Base-by-base conservation (phyloP, 1,284 basidiomycete genomes). In the Austropuccinia psidii region DNA sequence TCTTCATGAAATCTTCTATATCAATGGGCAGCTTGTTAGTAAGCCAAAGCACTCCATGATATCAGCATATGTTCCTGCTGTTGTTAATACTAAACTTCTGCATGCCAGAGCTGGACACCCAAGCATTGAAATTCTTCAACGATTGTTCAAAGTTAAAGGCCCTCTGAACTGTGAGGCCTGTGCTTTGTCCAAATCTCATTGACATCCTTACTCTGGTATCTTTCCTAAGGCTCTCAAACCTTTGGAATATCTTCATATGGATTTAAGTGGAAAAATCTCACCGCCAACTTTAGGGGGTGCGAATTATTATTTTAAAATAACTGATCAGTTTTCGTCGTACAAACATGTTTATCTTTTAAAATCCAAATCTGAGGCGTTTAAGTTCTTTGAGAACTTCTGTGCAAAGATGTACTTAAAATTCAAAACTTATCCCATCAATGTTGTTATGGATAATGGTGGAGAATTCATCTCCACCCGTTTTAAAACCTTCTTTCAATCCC, bases 321-420 rank as follows among this genome's bases (percentile, higher is more conserved):
- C 54, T 1, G 39, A 69, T 35, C 33, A 33, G 0, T 69, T 21
- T n/a, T 55, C 52, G 1, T 41, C n/a, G 3, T 69, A 39, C 21
- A 55, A 58, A n/a, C 24, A 3, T 58, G 35, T 70, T n/a, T 70
- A 70, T 60, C 21, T 45, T 15, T 24, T 61, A 13, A 57, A n/a
- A 17, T 2, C 35, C 21, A 69, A 69, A 35, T 57, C 35, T 1
- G 52, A 69, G 7, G 39, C 54, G 0, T 47, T 69, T 47, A 2
- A 21, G 0, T 15, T 24, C 13, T 67, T 67, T 41, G 3, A 39
- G n/a, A 13, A 47, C 39, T 64, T 47, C 11, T 33, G 37, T 35
- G 17, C 2, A n/a, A n/a, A n/a, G n/a, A n/a, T n/a, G n/a, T n/a
- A n/a, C n/a, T n/a, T n/a, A n/a, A n/a, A n/a, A n/a, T n/a, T n/a